Evolutionary conservation across 805 yeast species (phyloP).

Genomic region (Maudiozyma bulderi): DNA sequence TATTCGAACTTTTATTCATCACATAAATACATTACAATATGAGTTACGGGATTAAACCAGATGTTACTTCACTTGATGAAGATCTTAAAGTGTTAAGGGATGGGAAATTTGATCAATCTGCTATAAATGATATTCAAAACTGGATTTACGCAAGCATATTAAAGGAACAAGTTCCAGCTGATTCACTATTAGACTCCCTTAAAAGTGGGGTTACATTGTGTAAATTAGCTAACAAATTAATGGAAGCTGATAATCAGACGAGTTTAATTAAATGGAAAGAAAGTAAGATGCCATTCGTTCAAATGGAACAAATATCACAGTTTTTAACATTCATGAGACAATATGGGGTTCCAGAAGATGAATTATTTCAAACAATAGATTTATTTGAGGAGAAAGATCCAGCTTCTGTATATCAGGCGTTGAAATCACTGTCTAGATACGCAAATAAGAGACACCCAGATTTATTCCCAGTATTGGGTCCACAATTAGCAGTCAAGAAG

Average conservation of each 20-base stretch:
- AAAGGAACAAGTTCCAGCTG: constrained; percentile 22
- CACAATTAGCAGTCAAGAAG: constrained; percentile 40
- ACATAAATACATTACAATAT: not conserved
- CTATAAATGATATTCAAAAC: constrained; percentile 34
- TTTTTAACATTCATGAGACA: constrained; percentile 53
- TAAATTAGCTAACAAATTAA: constrained; percentile 29
- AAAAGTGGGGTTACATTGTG: constrained; percentile 57
- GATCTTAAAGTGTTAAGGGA: constrained; percentile 44
- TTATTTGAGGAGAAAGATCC: constrained; percentile 67
- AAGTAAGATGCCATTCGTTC: constrained; percentile 64
- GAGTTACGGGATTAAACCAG: constrained; percentile 27
- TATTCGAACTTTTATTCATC: too few species aligned
- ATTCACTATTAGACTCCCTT: constrained; percentile 39
- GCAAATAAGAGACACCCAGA: constrained; percentile 47
- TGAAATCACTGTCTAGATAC: constrained; percentile 63
- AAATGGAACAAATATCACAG: constrained; percentile 75
- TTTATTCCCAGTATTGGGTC: constrained; percentile 46
- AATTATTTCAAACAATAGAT: constrained; percentile 70
- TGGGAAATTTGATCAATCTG: constrained; percentile 38
- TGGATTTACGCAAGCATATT: constrained; percentile 45
- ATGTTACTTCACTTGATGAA: constrained; percentile 53
- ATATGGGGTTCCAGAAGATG: constrained; percentile 71
- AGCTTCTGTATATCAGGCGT: constrained; percentile 63
- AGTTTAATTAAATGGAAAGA: constrained; percentile 40
- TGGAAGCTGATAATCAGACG: constrained; percentile 30